Conservation (phyloP, 208 protist species). For the Wallacemonas collosoma region DNA sequence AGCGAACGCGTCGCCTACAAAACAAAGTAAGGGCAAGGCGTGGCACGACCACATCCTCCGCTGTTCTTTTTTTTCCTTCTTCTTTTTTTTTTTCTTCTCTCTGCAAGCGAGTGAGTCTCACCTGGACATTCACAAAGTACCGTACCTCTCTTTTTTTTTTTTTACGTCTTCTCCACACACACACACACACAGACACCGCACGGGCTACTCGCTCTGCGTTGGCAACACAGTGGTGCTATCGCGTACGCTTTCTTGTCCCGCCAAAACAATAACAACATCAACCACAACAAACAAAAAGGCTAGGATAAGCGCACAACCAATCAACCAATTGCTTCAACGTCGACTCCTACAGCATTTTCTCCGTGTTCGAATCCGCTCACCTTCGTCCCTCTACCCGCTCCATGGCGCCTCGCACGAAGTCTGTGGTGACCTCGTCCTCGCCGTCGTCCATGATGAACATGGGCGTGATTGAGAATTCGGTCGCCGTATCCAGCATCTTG, state of each 20-base stretch:
- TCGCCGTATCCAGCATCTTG: conserved; percentile 40
- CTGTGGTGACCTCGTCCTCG: not conserved
- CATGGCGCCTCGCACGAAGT: not conserved
- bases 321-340: no score
- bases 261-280: no score
- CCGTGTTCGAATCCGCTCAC: not conserved
- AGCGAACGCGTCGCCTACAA: not conserved
- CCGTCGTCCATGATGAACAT: conserved; percentile 2
- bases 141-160: conserved; percentile 19
- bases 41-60: no score
- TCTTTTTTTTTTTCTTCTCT: conserved; percentile 4
- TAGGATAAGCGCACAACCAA: no score
- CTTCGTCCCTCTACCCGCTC: not conserved
- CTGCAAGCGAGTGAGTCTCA: not conserved
- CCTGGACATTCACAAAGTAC: not conserved
- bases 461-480: conserved; percentile 15
- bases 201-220: no score
- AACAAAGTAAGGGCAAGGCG: not conserved
- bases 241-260: no score
- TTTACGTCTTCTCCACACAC: not conserved
- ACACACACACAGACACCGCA: not conserved
- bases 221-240: no score
- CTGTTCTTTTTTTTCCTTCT: conserved; percentile 6
- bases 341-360: no score
- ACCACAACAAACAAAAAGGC: not conserved